Evolutionary conservation across 257 asterid genomes (phyloP), one percentile per base, ranked within the genome.

Genomic region (Buddleja alternifolia): DNA sequence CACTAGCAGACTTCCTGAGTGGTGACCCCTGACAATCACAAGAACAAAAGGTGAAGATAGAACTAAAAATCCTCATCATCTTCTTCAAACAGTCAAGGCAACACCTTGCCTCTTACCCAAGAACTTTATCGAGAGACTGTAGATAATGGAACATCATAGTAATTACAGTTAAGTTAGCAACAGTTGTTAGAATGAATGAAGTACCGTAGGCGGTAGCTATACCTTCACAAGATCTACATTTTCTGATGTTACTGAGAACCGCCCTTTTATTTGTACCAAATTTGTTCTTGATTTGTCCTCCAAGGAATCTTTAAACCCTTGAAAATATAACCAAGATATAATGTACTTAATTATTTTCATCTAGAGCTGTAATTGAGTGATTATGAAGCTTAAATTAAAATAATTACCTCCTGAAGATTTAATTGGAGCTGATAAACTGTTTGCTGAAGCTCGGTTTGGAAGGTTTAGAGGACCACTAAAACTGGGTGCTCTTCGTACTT

Each of bases 141-240:
- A 71, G 88, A 73, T 84, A 83, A 80, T 20, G 93, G 90, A 75
- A 94, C 82, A 81, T 91, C 99, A 97, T 94, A 83, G 67, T 76
- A 78, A 77, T 80, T 48, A 74, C 36, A 17, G 70, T 59, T 70
- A 76, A 74, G 88, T 89, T 75, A 82, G 90, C 72, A 70, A 71
- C 56, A 63, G 70, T 77, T 73, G 42, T 45, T 50, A 55, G 48
- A 76, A 69, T 29, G 14, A 56, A 72, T 10, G 16, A 36, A 70
- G 54, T 66, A 61, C 57, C 40, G 32, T 24, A 52, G 63, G 45
- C 78, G 47, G 63, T 9, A 17, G 70, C 45, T 56, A 44, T 82
- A 94, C 99, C 97, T 94, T 94, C 41, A 76, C 99, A 82, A 91
- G 97, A 85, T 94, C 99, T 12, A 94, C 96, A 74, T 87, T 94